A percentile compares a stretch with the other conserved stretches of the same genome.
phyloP scores from a whole-genome alignment of 352 stramenopile genomes.

The Globisporangium carolinianum region DNA sequence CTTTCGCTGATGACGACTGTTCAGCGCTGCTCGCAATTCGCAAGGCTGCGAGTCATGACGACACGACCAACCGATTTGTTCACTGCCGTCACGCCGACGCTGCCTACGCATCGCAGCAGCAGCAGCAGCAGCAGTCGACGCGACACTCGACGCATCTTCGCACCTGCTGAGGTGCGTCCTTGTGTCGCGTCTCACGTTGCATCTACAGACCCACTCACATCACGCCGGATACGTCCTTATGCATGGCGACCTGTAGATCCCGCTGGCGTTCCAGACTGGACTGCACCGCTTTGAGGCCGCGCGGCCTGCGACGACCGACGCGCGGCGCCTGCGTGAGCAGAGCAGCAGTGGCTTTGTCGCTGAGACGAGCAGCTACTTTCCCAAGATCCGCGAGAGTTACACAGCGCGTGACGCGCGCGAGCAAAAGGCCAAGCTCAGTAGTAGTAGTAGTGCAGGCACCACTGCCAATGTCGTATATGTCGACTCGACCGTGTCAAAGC shows the following conservation, averaged over 20 bases:
- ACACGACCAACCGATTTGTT: conserved; percentile 4
- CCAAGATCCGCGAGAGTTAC: conserved; percentile 38
- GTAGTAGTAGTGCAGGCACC: not conserved
- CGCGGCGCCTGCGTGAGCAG: conserved; percentile 19
- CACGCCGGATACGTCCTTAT: not conserved
- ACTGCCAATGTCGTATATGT: not conserved
- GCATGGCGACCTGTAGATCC: conserved; percentile 17
- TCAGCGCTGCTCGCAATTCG: too few species aligned
- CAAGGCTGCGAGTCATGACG: too few species aligned
- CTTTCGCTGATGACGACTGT: too few species aligned
- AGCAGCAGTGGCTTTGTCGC: conserved; percentile 22
- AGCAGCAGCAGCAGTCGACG: conserved; percentile 1
- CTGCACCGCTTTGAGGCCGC: conserved; percentile 20
- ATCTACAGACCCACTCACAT: not conserved
- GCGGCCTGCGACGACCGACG: conserved; percentile 26
- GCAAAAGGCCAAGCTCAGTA: conserved; percentile 20
- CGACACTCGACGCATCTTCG: conserved; percentile 30
- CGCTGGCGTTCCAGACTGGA: conserved; percentile 18
- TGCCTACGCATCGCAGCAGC: not conserved
- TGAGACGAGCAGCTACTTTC: conserved; percentile 39
- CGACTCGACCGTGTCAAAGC: conserved; percentile 5
- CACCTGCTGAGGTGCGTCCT: conserved; percentile 23
- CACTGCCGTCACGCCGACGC: conserved; percentile 2
- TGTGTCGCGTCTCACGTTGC: not conserved
- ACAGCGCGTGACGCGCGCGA: conserved; percentile 35